Conservation (phyloP, 2,329 filamentous ascomycete genomes). For the Alternaria sp. region DNA sequence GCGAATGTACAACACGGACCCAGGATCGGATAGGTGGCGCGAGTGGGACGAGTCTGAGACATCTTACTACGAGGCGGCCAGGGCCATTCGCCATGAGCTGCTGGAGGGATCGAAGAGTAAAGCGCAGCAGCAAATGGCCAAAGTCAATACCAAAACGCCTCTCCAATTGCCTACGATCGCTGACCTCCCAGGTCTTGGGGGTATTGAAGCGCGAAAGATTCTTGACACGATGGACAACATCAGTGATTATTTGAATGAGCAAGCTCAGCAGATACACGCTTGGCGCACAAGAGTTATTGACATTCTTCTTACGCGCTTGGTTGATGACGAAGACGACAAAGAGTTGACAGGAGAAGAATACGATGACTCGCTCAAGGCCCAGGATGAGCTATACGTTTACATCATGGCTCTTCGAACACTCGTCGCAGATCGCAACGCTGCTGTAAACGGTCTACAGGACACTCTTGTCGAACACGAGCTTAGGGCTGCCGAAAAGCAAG, state of each 20-base stretch:
- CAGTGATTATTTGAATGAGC: constrained; percentile 70
- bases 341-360: constrained; percentile 91
- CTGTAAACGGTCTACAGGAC: constrained; percentile 79
- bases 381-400: constrained; percentile 89
- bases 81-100: constrained; percentile 77
- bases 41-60: constrained; percentile 73
- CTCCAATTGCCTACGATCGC: constrained; percentile 49
- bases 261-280: constrained; percentile 72
- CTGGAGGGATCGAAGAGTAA: constrained; percentile 65
- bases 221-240: constrained; percentile 71
- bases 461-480: constrained; percentile 76
- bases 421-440: constrained; percentile 78
- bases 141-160: constrained; percentile 41
- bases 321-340: constrained; percentile 77
- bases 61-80: constrained; percentile 78
- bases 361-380: constrained; percentile 81
- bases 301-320: constrained; percentile 73
- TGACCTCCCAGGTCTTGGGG: constrained; percentile 64
- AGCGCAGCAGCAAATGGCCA: constrained; percentile 69
- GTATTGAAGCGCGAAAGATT: constrained; percentile 74
- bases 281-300: constrained; percentile 78
- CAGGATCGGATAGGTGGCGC: constrained; percentile 71
- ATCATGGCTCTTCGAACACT: constrained; percentile 77
- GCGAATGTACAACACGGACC: constrained; percentile 64
- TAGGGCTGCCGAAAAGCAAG: constrained; percentile 64